These are phyloP conservation scores for Austroboletus rostrupii DNA, from an alignment of 1,284 basidiomycete genomes.

Conservation along the genomic window DNA sequence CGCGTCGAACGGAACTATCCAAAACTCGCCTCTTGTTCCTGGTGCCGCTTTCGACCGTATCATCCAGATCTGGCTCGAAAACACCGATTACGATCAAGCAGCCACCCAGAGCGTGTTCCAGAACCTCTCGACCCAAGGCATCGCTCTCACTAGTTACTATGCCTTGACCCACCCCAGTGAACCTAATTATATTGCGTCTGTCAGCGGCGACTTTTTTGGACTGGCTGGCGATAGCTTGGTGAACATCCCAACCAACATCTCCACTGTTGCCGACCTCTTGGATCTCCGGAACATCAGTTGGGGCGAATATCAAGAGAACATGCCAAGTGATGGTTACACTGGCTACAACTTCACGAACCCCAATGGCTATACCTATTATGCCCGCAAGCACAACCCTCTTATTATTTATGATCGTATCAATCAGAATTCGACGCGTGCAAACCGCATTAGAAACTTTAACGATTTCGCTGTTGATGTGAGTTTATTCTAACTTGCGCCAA, in stretches of 20 bases:
- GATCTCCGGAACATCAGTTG: constrained; percentile 57
- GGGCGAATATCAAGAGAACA: constrained; percentile 56
- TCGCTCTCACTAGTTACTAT: constrained; percentile 51
- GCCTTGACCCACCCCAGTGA: constrained; percentile 62
- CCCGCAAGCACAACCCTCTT: constrained; percentile 59
- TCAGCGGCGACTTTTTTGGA: constrained; percentile 59
- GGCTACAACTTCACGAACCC: constrained; percentile 46
- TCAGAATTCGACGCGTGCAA: constrained; percentile 37
- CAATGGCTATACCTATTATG: constrained; percentile 45
- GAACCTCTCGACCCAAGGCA: constrained; percentile 47
- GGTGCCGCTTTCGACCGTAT: constrained; percentile 52
- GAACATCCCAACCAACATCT: constrained; percentile 38
- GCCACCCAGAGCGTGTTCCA: constrained; percentile 40
- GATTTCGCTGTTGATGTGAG: constrained; percentile 50
- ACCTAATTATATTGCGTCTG: constrained; percentile 53
- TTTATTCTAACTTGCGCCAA: constrained; percentile 39
- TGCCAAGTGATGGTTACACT: constrained; percentile 52
- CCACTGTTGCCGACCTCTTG: constrained; percentile 61
- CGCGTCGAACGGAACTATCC: constrained; percentile 20
- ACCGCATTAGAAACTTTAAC: constrained; percentile 61
- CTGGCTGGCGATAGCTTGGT: constrained; percentile 45
- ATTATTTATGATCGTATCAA: constrained; percentile 51
- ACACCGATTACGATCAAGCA: constrained; percentile 44
- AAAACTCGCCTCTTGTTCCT: constrained; percentile 19
- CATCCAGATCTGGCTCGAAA: constrained; percentile 53